Percentiles rank a stretch among this genome's conserved stretches.
These are phyloP conservation scores for Evernia prunastri DNA, from an alignment of 495 filamentous ascomycete species.

Conservation along the genomic window DNA sequence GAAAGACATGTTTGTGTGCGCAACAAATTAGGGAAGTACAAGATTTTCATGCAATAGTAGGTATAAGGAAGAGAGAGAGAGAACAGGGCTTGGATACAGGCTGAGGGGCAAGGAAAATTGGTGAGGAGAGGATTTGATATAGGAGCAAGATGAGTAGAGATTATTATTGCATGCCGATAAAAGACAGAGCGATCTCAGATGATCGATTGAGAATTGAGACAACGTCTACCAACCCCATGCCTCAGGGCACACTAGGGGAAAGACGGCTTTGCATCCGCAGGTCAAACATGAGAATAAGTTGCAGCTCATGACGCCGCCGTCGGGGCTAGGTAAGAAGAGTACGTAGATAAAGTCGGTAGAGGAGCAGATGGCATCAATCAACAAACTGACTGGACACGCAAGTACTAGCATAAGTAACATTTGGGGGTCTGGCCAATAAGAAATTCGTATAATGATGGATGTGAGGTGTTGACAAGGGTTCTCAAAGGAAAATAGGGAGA, in stretches of 20 bases:
- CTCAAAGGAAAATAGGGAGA: too few species aligned
- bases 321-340: not conserved
- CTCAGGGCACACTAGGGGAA: not conserved
- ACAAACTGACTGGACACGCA: not conserved
- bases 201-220: not conserved
- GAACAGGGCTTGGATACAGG: not conserved
- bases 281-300: not conserved
- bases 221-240: not conserved
- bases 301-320: not conserved
- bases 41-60: not conserved
- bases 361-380: not conserved
- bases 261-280: not conserved
- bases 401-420: too few species aligned
- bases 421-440: not conserved
- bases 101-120: not conserved
- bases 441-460: not conserved
- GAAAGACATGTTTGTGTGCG: not conserved
- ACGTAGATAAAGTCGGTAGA: too few species aligned
- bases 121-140: not conserved
- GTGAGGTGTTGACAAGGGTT: not conserved
- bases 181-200: not conserved
- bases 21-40: not conserved
- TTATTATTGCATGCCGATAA: not conserved
- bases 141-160: not conserved
- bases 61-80: not conserved